Evolutionary conservation across 2,329 filamentous ascomycete genomes (phyloP), one percentile per base, ranked within the genome.

Genomic region (Diaporthe aspalathi): DNA sequence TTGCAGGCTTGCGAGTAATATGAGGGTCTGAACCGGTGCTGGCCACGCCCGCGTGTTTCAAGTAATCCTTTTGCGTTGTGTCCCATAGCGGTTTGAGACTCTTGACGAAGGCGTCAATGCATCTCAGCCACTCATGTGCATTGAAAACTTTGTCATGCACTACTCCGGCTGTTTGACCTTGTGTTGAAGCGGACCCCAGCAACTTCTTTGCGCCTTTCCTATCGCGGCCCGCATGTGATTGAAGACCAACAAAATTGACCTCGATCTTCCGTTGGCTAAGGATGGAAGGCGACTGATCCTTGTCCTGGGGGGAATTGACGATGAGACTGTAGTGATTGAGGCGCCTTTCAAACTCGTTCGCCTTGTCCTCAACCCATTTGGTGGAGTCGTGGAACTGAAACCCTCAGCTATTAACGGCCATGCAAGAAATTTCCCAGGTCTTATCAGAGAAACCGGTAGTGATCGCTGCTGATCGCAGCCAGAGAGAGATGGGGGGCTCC

Each of bases 131-230:
- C 24, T 67, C 63, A 5, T 67, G 63, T 24, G 32, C 12, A 3
- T 50, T 67, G 14, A 40, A 24, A 0, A 29, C 2, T 22, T 45
- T 67, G 1, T 35, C 2, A 14, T 12, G 8, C 3, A 5, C 16
- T 0, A 4, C 0, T n/a, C 5, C 1, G 9, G 38, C 17, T 0
- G 38, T 6, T 2, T 5, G 14, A n/a, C 22, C 22, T n/a, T 12
- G 54, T 5, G 7, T 29, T n/a, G 4, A 0, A 3, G 7, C 56
- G 3, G 22, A 6, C 1, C 14, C 22, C 0, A 27, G 14, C 1
- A 16, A 11, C 0, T 22, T 12, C 22, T 1, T 14, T 14, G 0
- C 20, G 16, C 20, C 3, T 29, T 29, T 29, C 16, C 29, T 60
- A 5, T 11, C 7, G n/a, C n/a, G n/a, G n/a, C n/a, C n/a, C n/a